phyloP scores from a whole-genome alignment of 2,329 filamentous ascomycete genomes.

The Diaporthe humulicola region DNA sequence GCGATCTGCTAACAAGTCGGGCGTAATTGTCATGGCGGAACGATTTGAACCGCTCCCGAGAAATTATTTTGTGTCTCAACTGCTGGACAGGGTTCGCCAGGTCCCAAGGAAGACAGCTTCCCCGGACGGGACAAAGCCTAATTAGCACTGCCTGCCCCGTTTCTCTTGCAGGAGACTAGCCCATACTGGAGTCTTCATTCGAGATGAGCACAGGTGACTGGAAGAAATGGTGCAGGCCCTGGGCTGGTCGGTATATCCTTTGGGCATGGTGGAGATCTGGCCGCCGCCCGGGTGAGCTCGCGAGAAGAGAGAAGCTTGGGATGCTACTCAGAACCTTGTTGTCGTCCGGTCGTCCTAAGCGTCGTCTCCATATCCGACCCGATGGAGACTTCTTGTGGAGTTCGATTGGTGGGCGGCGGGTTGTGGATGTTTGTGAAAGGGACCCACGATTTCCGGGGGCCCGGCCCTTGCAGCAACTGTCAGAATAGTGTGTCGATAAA shows the following conservation, averaged over 20 bases:
- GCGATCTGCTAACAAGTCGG: constrained; percentile 25
- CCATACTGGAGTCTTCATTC: constrained; percentile 4
- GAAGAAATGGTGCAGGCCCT: background rate
- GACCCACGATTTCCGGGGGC: background rate
- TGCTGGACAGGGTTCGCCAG: background rate
- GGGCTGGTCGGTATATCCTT: background rate
- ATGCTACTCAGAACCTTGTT: background rate
- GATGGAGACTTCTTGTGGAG: background rate
- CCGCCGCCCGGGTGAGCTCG: background rate
- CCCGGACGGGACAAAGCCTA: background rate
- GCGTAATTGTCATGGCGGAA: constrained; percentile 31
- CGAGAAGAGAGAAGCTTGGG: background rate
- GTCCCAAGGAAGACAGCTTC: background rate
- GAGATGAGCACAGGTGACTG: background rate
- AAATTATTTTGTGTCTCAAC: constrained; percentile 2
- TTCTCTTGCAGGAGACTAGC: constrained; percentile 10
- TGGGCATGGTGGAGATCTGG: background rate
- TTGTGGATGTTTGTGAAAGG: constrained; percentile 3
- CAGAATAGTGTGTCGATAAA: background rate
- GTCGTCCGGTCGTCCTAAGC: background rate
- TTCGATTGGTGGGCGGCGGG: constrained; percentile 3
- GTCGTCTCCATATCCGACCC: background rate
- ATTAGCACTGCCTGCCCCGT: constrained; percentile 2
- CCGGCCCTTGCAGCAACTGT: constrained; percentile 8
- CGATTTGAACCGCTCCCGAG: constrained; percentile 12